Evolutionary conservation across 495 filamentous ascomycete species (phyloP), one percentile per base, ranked within the genome.

Genomic region (Penicillium longicatenatum): DNA sequence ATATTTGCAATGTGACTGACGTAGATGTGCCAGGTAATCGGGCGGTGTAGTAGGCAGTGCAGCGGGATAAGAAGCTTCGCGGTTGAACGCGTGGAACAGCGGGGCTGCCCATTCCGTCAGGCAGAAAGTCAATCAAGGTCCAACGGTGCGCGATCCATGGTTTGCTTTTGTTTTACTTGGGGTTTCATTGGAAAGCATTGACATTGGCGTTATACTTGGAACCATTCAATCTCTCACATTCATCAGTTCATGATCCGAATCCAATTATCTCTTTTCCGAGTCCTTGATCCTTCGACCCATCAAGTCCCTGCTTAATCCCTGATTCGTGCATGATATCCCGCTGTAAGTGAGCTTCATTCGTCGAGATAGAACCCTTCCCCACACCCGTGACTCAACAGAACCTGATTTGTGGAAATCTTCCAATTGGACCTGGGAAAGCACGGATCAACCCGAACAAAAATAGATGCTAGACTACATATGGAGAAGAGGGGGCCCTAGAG

Each of bases 401-500:
- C 41, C 22, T 50, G 54, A 50, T 57, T 57, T 57, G 54, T 47
- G 33, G 16, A 26, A 29, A 16, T 17, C 24, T 26, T 30, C 45
- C 24, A 48, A 17, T 35, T 51, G 30, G 29, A 29, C 31, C 19
- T 19, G 30, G 17, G 16, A n/a, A n/a, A 22, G 30, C 33, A 39
- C 33, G 48, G 30, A 21, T 39, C 48, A 51, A 24, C 17, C 48
- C 48, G 26, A 39, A 51, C 47, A 51, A 47, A 54, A 54, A 59
- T 53, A 42, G 49, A 48, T 48, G 20, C 44, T 46, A 24, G 20
- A 46, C 22, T 43, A n/a, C 24, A 39, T 22, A 39, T 30, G 29
- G 52, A 47, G 54, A 47, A 31, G n/a, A 22, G 39, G 22, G 39
- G 56, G 56, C 44, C n/a, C 37, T 46, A 54, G 66, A 70, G 63